phyloP scores from a whole-genome alignment of 768 basidiomycete genomes.

The Lactifluus rugatus region DNA sequence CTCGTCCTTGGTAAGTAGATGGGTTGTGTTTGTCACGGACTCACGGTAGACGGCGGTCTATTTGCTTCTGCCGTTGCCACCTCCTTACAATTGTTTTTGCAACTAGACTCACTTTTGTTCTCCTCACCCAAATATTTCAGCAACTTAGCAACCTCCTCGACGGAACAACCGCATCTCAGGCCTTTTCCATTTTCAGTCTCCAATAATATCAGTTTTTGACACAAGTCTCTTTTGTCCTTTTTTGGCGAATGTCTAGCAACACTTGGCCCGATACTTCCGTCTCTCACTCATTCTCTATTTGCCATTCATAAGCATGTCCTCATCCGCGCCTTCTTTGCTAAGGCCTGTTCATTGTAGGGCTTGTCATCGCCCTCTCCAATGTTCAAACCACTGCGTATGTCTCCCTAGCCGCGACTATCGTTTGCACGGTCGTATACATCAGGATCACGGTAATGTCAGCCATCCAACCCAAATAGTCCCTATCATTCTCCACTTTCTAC shows the following conservation, averaged over 20 bases:
- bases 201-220: slow-evolving; percentile 5
- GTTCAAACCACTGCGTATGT: slow-evolving; percentile 1
- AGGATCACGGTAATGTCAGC: slow-evolving; percentile 4
- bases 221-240: slow-evolving; percentile 7
- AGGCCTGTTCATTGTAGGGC: slow-evolving; percentile 10
- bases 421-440: background rate
- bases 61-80: slow-evolving; percentile 9
- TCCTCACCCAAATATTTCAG: slow-evolving; percentile 12
- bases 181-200: too few species aligned
- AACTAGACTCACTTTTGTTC: background rate
- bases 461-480: too few species aligned
- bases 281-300: too few species aligned
- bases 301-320: slow-evolving; percentile 6
- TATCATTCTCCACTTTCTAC: too few species aligned
- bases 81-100: slow-evolving; percentile 12
- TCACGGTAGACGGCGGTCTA: slow-evolving; percentile 8
- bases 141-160: slow-evolving; percentile 2
- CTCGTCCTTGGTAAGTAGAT: slow-evolving; percentile 10
- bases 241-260: slow-evolving; percentile 6
- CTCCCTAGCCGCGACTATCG: background rate
- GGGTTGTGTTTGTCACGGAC: background rate
- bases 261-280: slow-evolving; percentile 8
- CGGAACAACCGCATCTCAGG: background rate
- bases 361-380: slow-evolving; percentile 7
- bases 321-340: slow-evolving; percentile 4